Conservation (phyloP, 345 rosid species). For the Eucalyptus viminalis region DNA sequence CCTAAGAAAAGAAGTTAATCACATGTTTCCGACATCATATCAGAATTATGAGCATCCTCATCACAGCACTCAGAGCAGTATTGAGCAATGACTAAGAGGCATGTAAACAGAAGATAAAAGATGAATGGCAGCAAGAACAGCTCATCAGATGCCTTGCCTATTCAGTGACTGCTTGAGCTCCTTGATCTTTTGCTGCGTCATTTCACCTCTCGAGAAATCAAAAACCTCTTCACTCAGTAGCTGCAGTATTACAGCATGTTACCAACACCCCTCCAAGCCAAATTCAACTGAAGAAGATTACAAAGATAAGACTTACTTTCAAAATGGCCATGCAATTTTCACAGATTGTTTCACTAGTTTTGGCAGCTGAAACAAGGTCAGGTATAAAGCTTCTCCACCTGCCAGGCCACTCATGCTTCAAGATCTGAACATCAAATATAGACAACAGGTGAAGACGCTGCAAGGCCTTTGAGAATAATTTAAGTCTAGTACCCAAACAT, state of each 20-base stretch:
- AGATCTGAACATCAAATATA: conserved; percentile 29
- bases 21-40: background rate
- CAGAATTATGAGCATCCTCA: background rate
- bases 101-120: background rate
- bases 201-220: conserved; percentile 98
- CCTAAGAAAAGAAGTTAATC: background rate
- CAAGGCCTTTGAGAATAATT: background rate
- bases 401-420: conserved; percentile 99
- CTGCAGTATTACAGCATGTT: conserved; percentile 13
- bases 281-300: background rate
- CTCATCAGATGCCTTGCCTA: conserved; percentile 30
- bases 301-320: conserved; percentile 37
- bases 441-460: background rate
- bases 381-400: conserved; percentile 99
- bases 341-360: conserved; percentile 98
- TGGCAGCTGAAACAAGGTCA: conserved; percentile 97
- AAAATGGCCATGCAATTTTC: conserved; percentile 97
- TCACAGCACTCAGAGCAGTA: background rate
- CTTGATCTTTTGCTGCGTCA: conserved; percentile 95
- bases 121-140: background rate
- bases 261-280: background rate
- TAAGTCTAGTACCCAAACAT: background rate
- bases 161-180: conserved; percentile 96
- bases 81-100: background rate
- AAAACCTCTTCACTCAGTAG: conserved; percentile 98